Evolutionary conservation across 768 basidiomycete species (phyloP), one percentile per base, ranked within the genome.

Genomic region (Coprinopsis strossmayeri): DNA sequence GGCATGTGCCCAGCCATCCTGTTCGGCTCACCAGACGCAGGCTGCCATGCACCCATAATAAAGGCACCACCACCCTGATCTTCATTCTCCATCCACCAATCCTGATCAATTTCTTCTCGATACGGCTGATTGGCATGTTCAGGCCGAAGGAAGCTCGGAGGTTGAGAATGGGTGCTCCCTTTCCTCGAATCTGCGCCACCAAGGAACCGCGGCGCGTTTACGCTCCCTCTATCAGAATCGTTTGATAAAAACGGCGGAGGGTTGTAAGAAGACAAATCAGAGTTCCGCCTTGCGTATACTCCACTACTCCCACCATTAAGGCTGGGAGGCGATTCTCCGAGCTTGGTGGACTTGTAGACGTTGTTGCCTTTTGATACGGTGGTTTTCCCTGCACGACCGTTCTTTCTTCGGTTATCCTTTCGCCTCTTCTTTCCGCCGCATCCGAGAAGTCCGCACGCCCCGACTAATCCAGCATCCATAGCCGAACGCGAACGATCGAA

Each of bases 1-100:
- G 74, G 65, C 18, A 60, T 46, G 59, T 81, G 79, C 0, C 77
- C 24, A 11, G 34, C 12, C 11, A 5, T 21, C 27, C 76, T 18
- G 30, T 32, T 32, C 9, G 30, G 7, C 48, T 55, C 25, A 55
- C 45, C 28, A 74, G 69, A 0, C 78, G 78, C 69, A 79, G 83
- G 79, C 55, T 85, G 82, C 90, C 91, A 95, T n/a, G 94, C 90
- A 34, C 84, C 85, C 91, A 97, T 95, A 59, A 97, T 96, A 55
- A 73, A 87, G 13, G 50, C 50, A 4, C 50, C 50, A n/a, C n/a
- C n/a, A 23, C 50, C 50, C 28, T 46, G 43, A 15, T 45, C 34
- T 23, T 51, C 50, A 32, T 46, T 51, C 20, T 51, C 45, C 20
- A 32, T 46, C 50, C 50, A 51, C 11, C 89, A 86, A 54, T 88